Evolutionary conservation across 352 stramenopile species (phyloP), one percentile per base, ranked within the genome.

Genomic region (Pseudoperonospora humuli): DNA sequence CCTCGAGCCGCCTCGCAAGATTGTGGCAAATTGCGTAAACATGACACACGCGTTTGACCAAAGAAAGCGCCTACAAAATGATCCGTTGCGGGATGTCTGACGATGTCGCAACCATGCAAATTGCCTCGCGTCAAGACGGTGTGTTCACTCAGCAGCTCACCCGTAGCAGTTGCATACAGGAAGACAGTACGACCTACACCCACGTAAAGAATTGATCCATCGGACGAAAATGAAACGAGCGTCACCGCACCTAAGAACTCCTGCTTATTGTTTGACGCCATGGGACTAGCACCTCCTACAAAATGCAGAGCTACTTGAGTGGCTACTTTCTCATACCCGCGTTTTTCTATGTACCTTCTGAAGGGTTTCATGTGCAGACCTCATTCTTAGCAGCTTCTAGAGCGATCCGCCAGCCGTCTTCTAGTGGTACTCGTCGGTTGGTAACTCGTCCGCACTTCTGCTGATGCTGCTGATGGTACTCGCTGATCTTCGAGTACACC

Each of bases 181-280:
- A 77, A 88, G 24, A 93, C 14, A 7, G 61, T 73, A 13, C 70
- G 39, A 1, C 82, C 82, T 10, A 86, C 69, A 29, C 75, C 79
- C 3, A 84, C 78, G 46, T 84, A 90, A 3, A 94, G 58, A 21
- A 92, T 23, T 33, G 67, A 76, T 2, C 78, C 80, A 54, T 85
- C 58, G 2, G 39, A 32, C 1, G 78, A 88, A 60, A 93, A 94
- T 24, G 66, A 61, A 34, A 90, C 52, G 37, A 89, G 61, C 51
- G 82, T 93, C 40, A 94, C 82, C n/a, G 82, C 75, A 41, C 82
- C 80, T 13, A 91, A 41, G 57, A 81, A 91, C 50, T 86, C 74
- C 44, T 72, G 63, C 57, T 91, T 94, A 20, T 49, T 48, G 25
- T 59, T 58, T 10, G 15, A 17, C 28, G 19, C 14, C 53, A 61